Base-by-base conservation (phyloP, 2,329 filamentous ascomycete genomes). In the Ceratocystiopsis sp. region DNA sequence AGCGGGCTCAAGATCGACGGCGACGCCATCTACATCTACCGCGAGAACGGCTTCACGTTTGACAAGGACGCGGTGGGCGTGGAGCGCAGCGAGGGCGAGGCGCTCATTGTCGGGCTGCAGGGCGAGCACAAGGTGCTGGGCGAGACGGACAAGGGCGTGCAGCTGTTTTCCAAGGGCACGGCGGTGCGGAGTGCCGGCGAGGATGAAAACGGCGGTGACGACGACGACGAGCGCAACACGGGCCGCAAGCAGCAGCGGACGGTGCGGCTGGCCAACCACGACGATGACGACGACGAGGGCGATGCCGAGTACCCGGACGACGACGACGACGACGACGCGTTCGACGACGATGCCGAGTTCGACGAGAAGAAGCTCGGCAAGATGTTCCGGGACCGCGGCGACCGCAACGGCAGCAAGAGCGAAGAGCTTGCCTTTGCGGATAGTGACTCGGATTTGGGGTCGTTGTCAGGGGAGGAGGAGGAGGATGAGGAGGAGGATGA, bases 1-100 rank as follows among this genome's bases (percentile, higher is more conserved):
- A 93, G 87, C 50, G 91, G 91, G 54, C 75, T 98, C 13, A 78
- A 96, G 57, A 89, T 98, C 42, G 91, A 98, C 52, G 93, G 93
- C 48, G 91, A 98, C 61, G 87, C 89, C 9, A 87, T 98, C 35
- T 98, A 93, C 65, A 95, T 80, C 47, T 79, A 75, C 11, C 65
- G 73, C 45, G 74, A 80, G 42, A 79, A 78, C 52, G 76, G 75
- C 0, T 80, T 80, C 52, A 93, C 75, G 4, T 95, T 98, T 50
- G 69, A 79, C 57, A 71, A 69, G 50, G 72, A 75, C 29, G 69
- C 61, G 3, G 77, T 84, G 12, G 71, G 75, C 12, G 71, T 71
- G 29, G 83, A 94, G 52, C 76, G 84, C 38, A 91, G 91, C n/a
- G 71, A 96, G 43, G 91, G 91, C 36, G 91, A 98, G 59, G 86